Percentiles rank a stretch among this genome's conserved stretches.
These are phyloP conservation scores for Hypoxylon sp. DNA, from an alignment of 2,329 filamentous ascomycete species.

Conservation along the genomic window DNA sequence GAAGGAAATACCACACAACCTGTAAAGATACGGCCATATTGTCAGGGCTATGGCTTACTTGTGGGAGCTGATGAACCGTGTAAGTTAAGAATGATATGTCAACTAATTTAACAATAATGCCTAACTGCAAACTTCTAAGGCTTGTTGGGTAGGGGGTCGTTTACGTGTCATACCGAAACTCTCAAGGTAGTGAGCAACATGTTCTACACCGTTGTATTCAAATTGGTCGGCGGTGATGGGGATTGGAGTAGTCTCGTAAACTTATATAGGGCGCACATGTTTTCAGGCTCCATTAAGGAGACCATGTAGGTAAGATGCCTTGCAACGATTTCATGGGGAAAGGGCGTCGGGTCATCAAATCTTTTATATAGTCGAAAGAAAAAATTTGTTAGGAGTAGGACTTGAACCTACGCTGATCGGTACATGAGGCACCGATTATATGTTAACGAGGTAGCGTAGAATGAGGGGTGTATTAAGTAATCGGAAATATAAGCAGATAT, in stretches of 20 bases:
- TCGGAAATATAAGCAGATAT: too few relatives aligned
- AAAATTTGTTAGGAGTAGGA: background rate
- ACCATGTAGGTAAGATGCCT: background rate
- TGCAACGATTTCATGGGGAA: background rate
- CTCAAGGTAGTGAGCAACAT: background rate
- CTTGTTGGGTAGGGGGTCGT: background rate
- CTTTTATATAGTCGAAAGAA: background rate
- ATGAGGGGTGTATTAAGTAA: too few relatives aligned
- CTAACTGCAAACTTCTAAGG: background rate
- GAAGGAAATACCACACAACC: background rate
- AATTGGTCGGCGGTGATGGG: background rate
- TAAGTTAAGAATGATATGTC: background rate
- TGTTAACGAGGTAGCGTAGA: too few relatives aligned
- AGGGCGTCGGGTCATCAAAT: background rate
- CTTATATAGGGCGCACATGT: background rate
- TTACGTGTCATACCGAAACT: background rate
- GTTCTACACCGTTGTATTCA: background rate
- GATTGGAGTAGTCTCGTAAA: background rate
- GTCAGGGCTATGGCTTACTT: background rate
- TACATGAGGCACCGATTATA: too few relatives aligned
- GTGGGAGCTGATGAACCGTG: background rate
- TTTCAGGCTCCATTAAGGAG: background rate
- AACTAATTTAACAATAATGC: background rate
- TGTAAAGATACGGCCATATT: background rate
- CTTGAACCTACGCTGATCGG: slow-evolving; percentile 50